A percentile compares a stretch with the other conserved stretches of the same genome.
Conservation (phyloP, 78 protist genomes). For the Dictyostelium brefeldianum region DNA sequence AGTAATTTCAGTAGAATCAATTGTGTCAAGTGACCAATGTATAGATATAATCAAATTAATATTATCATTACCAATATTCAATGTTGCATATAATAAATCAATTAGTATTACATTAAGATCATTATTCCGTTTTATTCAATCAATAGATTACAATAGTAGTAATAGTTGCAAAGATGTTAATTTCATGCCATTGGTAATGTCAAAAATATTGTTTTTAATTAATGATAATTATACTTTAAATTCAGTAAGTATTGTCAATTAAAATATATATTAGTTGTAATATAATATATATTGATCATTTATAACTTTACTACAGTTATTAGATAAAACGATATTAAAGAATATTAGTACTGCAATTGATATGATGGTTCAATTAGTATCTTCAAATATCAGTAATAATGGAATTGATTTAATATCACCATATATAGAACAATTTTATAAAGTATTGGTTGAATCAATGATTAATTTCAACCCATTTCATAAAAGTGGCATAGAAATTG, state of each 20-base stretch:
- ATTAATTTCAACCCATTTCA: background rate
- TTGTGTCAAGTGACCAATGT: too few relatives aligned
- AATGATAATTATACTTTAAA: background rate
- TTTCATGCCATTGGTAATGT: background rate
- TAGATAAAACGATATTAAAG: background rate
- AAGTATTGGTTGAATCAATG: background rate
- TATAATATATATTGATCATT: too few relatives aligned
- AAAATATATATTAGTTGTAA: too few relatives aligned
- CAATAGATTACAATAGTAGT: background rate
- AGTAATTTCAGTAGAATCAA: background rate
- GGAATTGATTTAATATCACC: background rate
- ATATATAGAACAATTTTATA: background rate
- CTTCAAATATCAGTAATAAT: background rate
- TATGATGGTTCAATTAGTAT: background rate
- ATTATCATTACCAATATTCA: background rate
- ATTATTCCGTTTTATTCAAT: background rate
- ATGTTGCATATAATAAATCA: background rate
- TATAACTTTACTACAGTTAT: too few relatives aligned
- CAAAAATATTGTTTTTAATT: background rate
- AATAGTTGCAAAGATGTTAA: too few relatives aligned
- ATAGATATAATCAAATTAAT: too few relatives aligned
- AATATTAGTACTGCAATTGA: slow-evolving; percentile 1
- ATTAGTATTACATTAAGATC: background rate
- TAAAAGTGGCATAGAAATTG: too few relatives aligned
- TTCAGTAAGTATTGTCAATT: slow-evolving; percentile 8